Percentiles rank a stretch among this genome's conserved stretches.
Conservation (phyloP, 192 early-diverging fungal species). For the Coemansia sp. region DNA sequence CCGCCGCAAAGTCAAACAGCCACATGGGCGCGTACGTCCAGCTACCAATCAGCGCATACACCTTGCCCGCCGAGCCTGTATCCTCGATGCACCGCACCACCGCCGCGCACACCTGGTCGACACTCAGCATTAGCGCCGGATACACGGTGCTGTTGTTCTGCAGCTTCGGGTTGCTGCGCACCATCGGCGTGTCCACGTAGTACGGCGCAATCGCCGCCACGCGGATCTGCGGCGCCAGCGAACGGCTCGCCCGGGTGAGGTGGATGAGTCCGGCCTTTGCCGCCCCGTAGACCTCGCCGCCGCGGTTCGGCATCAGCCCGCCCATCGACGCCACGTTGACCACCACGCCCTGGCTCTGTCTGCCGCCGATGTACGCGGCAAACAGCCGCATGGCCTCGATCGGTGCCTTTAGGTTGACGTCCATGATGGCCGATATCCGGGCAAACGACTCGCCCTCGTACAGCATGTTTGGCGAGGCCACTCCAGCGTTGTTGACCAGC, state of each 20-base stretch:
- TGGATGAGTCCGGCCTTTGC: conserved; percentile 39
- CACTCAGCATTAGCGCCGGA: conserved; percentile 27
- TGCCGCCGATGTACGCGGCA: conserved; percentile 8
- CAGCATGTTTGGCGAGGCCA: conserved; percentile 23
- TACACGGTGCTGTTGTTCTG: conserved; percentile 32
- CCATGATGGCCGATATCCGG: conserved; percentile 6
- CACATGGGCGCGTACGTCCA: conserved; percentile 23
- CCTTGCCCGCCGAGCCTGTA: conserved; percentile 17
- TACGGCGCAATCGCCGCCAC: conserved; percentile 39
- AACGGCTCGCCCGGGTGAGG: conserved; percentile 27
- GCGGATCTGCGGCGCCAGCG: conserved; percentile 24
- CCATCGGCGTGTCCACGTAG: conserved; percentile 44
- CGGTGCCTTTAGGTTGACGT: conserved; percentile 35
- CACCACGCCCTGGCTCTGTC: conserved; percentile 11
- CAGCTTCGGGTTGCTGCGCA: conserved; percentile 40
- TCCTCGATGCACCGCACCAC: conserved; percentile 15
- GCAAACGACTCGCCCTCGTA: conserved; percentile 34
- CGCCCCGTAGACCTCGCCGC: conserved; percentile 43
- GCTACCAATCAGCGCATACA: conserved; percentile 22
- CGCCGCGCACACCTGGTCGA: conserved; percentile 31
- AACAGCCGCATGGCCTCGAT: conserved; percentile 35
- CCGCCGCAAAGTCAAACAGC: conserved; percentile 19
- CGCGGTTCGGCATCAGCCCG: conserved; percentile 31
- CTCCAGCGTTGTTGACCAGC: conserved; percentile 37
- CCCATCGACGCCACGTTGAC: conserved; percentile 45